Evolutionary conservation across 2,329 filamentous ascomycete species (phyloP).

Genomic region (Daldinia sp.): DNA sequence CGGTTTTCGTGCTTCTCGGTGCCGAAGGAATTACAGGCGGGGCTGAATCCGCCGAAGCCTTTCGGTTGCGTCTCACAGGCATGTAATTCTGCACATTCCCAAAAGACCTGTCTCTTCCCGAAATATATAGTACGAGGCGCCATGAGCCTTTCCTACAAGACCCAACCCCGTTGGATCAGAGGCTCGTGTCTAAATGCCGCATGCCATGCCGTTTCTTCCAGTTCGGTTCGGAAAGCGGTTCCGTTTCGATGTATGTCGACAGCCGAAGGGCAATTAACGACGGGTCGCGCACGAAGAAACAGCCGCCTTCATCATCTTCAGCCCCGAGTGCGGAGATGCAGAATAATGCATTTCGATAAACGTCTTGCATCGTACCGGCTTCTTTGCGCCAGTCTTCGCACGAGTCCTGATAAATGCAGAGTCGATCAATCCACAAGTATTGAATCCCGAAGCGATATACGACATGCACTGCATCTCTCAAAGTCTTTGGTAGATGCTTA

Average conservation of each 20-base stretch:
- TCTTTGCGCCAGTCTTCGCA: conserved; percentile 23
- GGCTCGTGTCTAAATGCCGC: neutral
- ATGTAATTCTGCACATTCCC: conserved; percentile 24
- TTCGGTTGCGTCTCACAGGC: conserved; percentile 22
- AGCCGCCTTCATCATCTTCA: conserved; percentile 27
- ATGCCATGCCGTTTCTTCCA: neutral
- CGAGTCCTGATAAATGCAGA: conserved; percentile 1
- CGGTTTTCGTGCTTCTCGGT: neutral
- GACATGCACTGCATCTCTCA: neutral
- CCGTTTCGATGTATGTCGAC: neutral
- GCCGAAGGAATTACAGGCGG: neutral
- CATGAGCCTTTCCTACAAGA: conserved; percentile 29
- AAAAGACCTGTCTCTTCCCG: conserved; percentile 26
- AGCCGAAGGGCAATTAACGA: conserved; percentile 10
- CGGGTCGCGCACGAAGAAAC: conserved; percentile 17
- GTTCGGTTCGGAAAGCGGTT: neutral
- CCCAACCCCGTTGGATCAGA: conserved; percentile 18
- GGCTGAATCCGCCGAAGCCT: neutral
- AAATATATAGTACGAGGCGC: conserved; percentile 28
- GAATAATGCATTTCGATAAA: conserved; percentile 24
- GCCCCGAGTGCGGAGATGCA: conserved; percentile 28
- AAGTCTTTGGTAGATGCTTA: neutral
- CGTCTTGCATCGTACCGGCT: conserved; percentile 24
- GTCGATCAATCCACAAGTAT: conserved; percentile 4
- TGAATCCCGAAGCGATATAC: neutral